Conservation (phyloP, 2,329 filamentous ascomycete genomes). For the Apiospora phragmitis region DNA sequence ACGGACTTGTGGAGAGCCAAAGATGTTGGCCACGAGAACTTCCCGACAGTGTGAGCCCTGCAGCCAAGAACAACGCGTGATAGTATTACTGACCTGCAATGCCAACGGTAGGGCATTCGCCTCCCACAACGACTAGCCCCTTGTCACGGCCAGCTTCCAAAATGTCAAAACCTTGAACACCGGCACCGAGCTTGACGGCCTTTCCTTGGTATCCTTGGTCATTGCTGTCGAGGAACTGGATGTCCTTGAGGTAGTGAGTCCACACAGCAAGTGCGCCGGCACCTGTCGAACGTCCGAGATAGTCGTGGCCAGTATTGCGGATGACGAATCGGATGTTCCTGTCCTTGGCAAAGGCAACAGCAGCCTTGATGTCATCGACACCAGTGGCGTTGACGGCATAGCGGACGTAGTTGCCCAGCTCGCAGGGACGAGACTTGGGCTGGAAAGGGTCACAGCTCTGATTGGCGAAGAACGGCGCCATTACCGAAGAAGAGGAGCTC, state of each 20-base stretch:
- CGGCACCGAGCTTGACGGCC: slow-evolving; percentile 50
- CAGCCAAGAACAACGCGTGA: not conserved
- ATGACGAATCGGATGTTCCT: slow-evolving; percentile 48
- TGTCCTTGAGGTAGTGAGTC: slow-evolving; percentile 48
- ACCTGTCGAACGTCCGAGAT: slow-evolving; percentile 52
- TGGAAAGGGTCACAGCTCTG: slow-evolving; percentile 17
- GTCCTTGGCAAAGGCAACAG: slow-evolving; percentile 24
- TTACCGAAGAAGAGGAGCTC: slow-evolving; percentile 17
- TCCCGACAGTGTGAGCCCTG: not conserved
- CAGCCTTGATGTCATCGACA: slow-evolving; percentile 10
- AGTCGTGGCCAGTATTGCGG: slow-evolving; percentile 52
- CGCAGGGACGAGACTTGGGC: slow-evolving; percentile 10
- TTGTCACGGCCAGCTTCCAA: slow-evolving; percentile 35
- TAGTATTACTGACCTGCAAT: slow-evolving; percentile 34
- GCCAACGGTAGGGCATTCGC: slow-evolving; percentile 55
- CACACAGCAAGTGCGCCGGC: slow-evolving; percentile 48
- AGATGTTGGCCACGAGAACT: not conserved
- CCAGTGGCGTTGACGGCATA: slow-evolving; percentile 15
- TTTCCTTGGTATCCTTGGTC: slow-evolving; percentile 43
- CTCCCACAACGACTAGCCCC: slow-evolving; percentile 46
- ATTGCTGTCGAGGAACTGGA: slow-evolving; percentile 25
- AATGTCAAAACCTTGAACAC: slow-evolving; percentile 46
- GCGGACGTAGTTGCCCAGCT: slow-evolving; percentile 15
- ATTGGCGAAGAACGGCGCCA: slow-evolving; percentile 17
- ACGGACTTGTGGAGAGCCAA: not conserved